Base-by-base conservation (phyloP, 208 protist genomes). In the Trypanosoma melophagium region DNA sequence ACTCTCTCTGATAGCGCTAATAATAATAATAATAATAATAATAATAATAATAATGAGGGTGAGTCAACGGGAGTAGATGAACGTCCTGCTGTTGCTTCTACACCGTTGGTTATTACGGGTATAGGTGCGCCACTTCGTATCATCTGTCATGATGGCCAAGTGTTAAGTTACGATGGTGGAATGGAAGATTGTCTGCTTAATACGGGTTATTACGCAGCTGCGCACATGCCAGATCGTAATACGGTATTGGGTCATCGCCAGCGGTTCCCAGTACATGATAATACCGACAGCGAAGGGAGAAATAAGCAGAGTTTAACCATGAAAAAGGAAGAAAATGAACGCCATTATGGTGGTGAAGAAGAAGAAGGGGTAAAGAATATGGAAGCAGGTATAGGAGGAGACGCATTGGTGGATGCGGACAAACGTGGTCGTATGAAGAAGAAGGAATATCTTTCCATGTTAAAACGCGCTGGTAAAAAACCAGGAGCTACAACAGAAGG, bases 131-230 rank as follows among this genome's bases (percentile, higher is more conserved):
- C 84, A 31, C 81, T 93, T 49, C 77, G 69, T 22, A 82, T 95
- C 50, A 45, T 87, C 24, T 92, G 66, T 58, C 63, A 44, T 19
- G 79, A 84, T 38, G 45, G 66, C 5, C 63, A 89, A 63, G 79
- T 86, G 52, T 78, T 95, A 38, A 82, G 72, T 56, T 95, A 80
- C 59, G 60, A 61, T 42, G 90, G 87, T 12, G 86, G 85, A 14
- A 78, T 95, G 83, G 86, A 95, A 71, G 80, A 89, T 69, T 95
- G 90, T 76, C 74, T 95, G 56, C 79, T 87, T 49, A 95, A 95
- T 74, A 95, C 90, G 28, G 90, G 90, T n/a, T 81, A 81, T 71
- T 95, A 95, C 73, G 61, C 74, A 38, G 89, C 89, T 7, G 80
- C 86, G 19, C 71, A 86, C 56, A 62, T 70, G 2, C 28, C 70